Percentiles rank a stretch among this genome's conserved stretches.
Conservation (phyloP, 2,329 filamentous ascomycete species). For the Colletotrichum phormii region DNA sequence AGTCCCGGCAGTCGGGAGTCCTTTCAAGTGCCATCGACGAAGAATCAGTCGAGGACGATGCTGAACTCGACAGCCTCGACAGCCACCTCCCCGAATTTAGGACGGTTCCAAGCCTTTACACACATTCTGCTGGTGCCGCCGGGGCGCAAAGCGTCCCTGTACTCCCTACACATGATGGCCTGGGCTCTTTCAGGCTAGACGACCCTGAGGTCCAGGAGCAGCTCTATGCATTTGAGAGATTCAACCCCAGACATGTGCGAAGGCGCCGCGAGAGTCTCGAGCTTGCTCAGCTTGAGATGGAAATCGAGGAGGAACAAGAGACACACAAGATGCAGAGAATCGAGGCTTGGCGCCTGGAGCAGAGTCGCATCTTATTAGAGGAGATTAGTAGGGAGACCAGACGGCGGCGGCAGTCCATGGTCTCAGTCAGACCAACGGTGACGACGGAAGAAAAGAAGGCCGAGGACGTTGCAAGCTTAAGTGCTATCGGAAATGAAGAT, state of each 20-base stretch:
- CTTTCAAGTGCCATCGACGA: slow-evolving; percentile 51
- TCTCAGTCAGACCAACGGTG: slow-evolving; percentile 54
- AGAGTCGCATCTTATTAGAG: slow-evolving; percentile 85
- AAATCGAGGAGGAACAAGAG: slow-evolving; percentile 69
- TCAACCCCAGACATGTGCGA: slow-evolving; percentile 77
- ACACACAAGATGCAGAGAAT: slow-evolving; percentile 85
- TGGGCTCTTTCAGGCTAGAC: slow-evolving; percentile 84
- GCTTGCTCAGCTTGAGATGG: slow-evolving; percentile 60
- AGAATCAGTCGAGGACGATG: slow-evolving; percentile 69
- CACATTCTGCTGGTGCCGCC: slow-evolving; percentile 52
- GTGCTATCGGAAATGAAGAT: slow-evolving; percentile 42
- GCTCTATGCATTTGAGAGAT: slow-evolving; percentile 88
- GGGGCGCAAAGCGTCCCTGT: slow-evolving; percentile 73
- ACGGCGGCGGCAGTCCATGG: slow-evolving; percentile 73
- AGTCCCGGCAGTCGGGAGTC: slow-evolving; percentile 53
- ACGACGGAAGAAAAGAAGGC: slow-evolving; percentile 43
- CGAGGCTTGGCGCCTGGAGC: slow-evolving; percentile 91
- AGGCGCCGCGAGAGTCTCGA: slow-evolving; percentile 66
- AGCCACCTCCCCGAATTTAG: slow-evolving; percentile 92
- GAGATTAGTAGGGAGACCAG: slow-evolving; percentile 90
- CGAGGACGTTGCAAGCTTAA: slow-evolving; percentile 47
- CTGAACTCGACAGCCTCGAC: slow-evolving; percentile 91
- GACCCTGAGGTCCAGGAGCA: slow-evolving; percentile 79
- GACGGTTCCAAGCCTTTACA: slow-evolving; percentile 62
- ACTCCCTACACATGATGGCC: slow-evolving; percentile 90